A percentile compares a stretch with the other conserved stretches of the same genome.
These are phyloP conservation scores for Fusarium camptoceras DNA, from an alignment of 2,329 filamentous ascomycete species.

Conservation along the genomic window DNA sequence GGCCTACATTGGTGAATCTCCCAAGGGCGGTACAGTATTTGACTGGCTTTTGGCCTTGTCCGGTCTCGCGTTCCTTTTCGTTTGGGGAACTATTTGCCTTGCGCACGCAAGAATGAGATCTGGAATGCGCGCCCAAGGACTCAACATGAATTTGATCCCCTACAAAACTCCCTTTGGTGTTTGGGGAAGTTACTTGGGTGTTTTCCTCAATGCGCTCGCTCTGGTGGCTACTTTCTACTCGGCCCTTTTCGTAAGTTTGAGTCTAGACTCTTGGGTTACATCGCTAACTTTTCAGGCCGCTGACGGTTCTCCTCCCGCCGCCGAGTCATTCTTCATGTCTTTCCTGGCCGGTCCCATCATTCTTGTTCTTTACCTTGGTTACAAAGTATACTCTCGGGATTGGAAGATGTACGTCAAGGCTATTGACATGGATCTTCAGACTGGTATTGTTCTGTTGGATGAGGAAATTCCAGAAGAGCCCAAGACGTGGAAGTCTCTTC, in stretches of 20 bases:
- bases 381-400: slow-evolving; percentile 81
- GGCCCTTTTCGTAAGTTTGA: slow-evolving; percentile 27
- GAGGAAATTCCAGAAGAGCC: slow-evolving; percentile 71
- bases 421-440: slow-evolving; percentile 86
- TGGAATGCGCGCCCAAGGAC: slow-evolving; percentile 76
- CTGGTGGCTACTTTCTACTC: slow-evolving; percentile 90
- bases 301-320: slow-evolving; percentile 75
- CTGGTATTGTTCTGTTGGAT: slow-evolving; percentile 80
- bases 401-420: slow-evolving; percentile 66
- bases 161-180: slow-evolving; percentile 84
- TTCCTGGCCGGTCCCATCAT: slow-evolving; percentile 78
- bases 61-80: slow-evolving; percentile 79
- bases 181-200: slow-evolving; percentile 83
- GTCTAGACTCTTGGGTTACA: neutral
- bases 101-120: slow-evolving; percentile 89
- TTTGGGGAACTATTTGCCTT: slow-evolving; percentile 86
- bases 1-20: slow-evolving; percentile 78
- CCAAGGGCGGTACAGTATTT: slow-evolving; percentile 72
- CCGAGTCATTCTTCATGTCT: slow-evolving; percentile 76
- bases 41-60: slow-evolving; percentile 83
- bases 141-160: slow-evolving; percentile 78
- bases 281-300: neutral
- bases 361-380: slow-evolving; percentile 73
- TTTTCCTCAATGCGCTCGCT: slow-evolving; percentile 79
- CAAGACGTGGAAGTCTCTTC: slow-evolving; percentile 46